Evolutionary conservation across 2,329 filamentous ascomycete genomes (phyloP).

Genomic region (Graphilbum ipis-grandicollis): DNA sequence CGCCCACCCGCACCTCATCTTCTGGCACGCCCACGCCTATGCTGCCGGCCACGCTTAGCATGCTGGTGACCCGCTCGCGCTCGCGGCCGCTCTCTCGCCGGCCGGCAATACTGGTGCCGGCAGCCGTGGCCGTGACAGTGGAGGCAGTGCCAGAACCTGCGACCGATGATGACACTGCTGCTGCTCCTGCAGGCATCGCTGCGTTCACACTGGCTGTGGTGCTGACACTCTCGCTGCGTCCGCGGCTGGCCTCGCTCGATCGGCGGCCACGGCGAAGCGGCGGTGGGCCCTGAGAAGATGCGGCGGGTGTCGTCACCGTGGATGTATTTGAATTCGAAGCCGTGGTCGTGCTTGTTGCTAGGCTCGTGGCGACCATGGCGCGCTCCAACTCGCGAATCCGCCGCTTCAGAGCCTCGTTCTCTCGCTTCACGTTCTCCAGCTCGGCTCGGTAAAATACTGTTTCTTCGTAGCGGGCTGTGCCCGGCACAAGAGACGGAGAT

Average conservation of each 20-base stretch:
- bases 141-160: conserved; percentile 5
- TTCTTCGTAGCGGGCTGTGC: conserved; percentile 44
- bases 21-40: conserved; percentile 38
- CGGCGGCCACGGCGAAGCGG: conserved; percentile 24
- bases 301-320: background rate
- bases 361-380: conserved; percentile 12
- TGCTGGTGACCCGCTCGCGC: conserved; percentile 26
- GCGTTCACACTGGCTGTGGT: conserved; percentile 32
- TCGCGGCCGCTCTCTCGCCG: conserved; percentile 23
- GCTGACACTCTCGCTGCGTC: conserved; percentile 32
- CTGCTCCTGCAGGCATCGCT: conserved; percentile 8
- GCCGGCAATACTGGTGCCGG: conserved; percentile 27
- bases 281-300: background rate
- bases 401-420: conserved; percentile 45
- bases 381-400: conserved; percentile 45
- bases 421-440: conserved; percentile 41
- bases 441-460: conserved; percentile 41
- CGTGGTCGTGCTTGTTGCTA: too few species aligned
- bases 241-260: conserved; percentile 26
- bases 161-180: conserved; percentile 8
- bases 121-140: conserved; percentile 12
- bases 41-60: conserved; percentile 24
- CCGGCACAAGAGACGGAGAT: conserved; percentile 36
- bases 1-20: conserved; percentile 41
- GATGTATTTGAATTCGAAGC: too few species aligned